These are phyloP conservation scores for Capronia epimyces DNA, from an alignment of 2,329 filamentous ascomycete species.

Conservation along the genomic window DNA sequence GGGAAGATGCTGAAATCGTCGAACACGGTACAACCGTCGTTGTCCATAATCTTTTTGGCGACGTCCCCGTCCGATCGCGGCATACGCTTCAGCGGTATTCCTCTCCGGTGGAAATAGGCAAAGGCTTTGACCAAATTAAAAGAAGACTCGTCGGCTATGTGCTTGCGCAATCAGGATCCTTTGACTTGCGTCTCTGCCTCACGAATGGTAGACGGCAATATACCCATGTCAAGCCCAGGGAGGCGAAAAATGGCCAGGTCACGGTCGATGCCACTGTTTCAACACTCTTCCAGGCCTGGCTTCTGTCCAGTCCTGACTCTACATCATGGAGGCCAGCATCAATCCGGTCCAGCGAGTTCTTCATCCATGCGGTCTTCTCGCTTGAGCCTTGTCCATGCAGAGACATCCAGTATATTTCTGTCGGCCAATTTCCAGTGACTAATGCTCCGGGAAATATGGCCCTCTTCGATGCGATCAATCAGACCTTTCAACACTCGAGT, in stretches of 20 bases:
- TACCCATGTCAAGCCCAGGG: slow-evolving; percentile 2
- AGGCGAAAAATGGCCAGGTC: not conserved
- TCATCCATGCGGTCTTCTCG: slow-evolving; percentile 66
- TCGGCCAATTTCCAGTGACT: slow-evolving; percentile 64
- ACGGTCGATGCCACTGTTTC: slow-evolving; percentile 9
- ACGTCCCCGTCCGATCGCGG: slow-evolving; percentile 84
- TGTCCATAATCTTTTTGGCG: slow-evolving; percentile 78
- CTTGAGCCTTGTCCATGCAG: slow-evolving; percentile 62
- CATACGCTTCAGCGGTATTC: slow-evolving; percentile 58
- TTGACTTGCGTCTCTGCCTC: slow-evolving; percentile 7
- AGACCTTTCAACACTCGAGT: slow-evolving; percentile 65
- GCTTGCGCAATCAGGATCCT: slow-evolving; percentile 57
- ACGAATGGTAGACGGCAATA: slow-evolving; percentile 1
- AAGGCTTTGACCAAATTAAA: slow-evolving; percentile 61
- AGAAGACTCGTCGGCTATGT: slow-evolving; percentile 57
- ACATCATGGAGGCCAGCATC: slow-evolving; percentile 65
- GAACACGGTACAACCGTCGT: slow-evolving; percentile 68
- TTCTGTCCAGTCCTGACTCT: slow-evolving; percentile 36
- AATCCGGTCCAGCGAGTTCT: slow-evolving; percentile 58
- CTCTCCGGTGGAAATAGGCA: slow-evolving; percentile 50
- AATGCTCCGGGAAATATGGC: slow-evolving; percentile 55
- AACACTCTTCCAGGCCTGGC: slow-evolving; percentile 16
- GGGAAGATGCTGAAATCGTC: slow-evolving; percentile 51
- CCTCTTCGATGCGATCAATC: slow-evolving; percentile 74
- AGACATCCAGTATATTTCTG: slow-evolving; percentile 71